Evolutionary conservation across 495 filamentous ascomycete genomes (phyloP), one percentile per base, ranked within the genome.

Genomic region (Penicillium canescens): DNA sequence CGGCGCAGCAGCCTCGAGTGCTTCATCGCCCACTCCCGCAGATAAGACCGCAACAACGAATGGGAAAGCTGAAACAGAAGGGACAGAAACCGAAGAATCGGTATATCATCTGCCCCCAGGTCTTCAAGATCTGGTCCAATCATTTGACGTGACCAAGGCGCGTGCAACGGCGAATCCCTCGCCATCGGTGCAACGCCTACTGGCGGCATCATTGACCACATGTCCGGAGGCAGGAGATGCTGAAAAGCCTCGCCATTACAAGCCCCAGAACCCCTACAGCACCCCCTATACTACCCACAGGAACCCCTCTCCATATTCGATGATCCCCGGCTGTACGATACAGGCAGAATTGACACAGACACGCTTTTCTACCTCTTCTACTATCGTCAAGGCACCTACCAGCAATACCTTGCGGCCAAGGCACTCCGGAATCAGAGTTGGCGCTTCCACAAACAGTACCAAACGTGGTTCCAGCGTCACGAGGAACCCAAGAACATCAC

Each of bases 331-430:
- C 73, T 98, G 38, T 98, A 96, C 69, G 79, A 83, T 20, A 79
- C 74, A 0, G 73, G 75, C 28, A 82, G 89, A 31, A 92, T 98
- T 44, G 94, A 98, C 57, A 90, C 92, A 4, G 94, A 98, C 62
- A 92, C 92, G 2, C 79, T 98, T n/a, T 98, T 98, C 71, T 98
- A 98, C 69, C 87, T 96, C 46, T 98, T 98, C 73, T 98, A 98
- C 76, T 98, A 98, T 76, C 89, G 92, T 20, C 94, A 98, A 62
- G 91, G 90, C 16, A 90, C 92, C 0, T 94, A 96, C 65, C 92
- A 97, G 64, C 94, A 98, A 66, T 97, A 91, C 61, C 78, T 98
- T n/a, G 90, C 94, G 0, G 94, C 95, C 5, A 96, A 96, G 71
- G 89, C 94, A 16, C 74, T 98, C 31, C 98, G 98, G 65, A 87